Evolutionary conservation across 73 alveolate species (phyloP).

Genomic region (Diophrys appendiculata): DNA sequence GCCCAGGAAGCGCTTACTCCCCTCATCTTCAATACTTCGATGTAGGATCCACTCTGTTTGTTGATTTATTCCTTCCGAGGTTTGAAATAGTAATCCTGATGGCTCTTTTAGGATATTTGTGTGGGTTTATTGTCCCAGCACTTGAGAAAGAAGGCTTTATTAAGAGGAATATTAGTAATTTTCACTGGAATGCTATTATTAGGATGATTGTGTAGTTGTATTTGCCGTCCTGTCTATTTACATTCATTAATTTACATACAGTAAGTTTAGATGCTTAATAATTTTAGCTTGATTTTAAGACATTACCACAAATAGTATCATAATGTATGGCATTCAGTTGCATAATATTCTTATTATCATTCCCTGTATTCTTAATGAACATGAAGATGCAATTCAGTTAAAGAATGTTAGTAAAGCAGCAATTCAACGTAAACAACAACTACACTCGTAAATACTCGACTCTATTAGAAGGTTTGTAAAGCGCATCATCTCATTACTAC

Average conservation of each 20-base stretch:
- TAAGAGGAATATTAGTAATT: not conserved
- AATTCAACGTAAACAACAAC: no score
- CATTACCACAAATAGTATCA: no score
- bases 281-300: no score
- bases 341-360: no score
- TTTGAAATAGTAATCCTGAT: not conserved
- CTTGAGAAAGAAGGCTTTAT: not conserved
- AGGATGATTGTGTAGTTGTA: not conserved
- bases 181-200: not conserved
- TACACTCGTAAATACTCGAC: no score
- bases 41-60: not conserved
- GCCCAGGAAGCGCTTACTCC: not conserved
- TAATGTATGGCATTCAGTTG: no score
- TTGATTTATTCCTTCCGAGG: not conserved
- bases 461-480: no score
- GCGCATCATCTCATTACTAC: no score
- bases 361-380: no score
- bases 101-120: not conserved
- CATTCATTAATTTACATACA: not conserved
- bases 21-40: not conserved
- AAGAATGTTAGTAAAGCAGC: no score
- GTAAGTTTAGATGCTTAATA: no score
- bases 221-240: not conserved
- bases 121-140: not conserved
- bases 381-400: no score